A percentile compares a stretch with the other conserved stretches of the same genome.
These are phyloP conservation scores for Chlorella ohadii DNA, from an alignment of 139 green algal genomes.

Conservation along the genomic window DNA sequence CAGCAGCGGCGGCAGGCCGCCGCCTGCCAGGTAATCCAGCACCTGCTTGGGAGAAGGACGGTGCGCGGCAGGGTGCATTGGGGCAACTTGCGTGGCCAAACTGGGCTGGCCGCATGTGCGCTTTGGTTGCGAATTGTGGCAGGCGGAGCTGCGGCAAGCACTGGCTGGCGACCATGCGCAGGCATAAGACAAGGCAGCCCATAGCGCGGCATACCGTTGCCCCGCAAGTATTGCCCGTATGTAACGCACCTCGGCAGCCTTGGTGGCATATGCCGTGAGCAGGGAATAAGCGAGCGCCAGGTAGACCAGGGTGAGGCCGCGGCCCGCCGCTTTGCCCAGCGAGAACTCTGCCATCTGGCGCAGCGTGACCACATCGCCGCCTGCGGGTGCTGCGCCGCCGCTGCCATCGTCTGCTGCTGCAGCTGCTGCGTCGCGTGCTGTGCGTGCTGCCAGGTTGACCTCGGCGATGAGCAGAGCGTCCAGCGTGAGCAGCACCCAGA, in stretches of 20 bases:
- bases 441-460: conserved; percentile 62
- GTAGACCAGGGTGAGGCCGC: conserved; percentile 55
- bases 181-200: too few relatives aligned
- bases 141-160: too few relatives aligned
- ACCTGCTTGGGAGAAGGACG: background rate
- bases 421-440: background rate
- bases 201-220: too few relatives aligned
- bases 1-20: conserved; percentile 5
- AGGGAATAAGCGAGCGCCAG: conserved; percentile 68
- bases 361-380: conserved; percentile 59
- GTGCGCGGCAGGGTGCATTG: too few relatives aligned
- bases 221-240: background rate
- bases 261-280: conserved; percentile 75
- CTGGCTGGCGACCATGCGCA: too few relatives aligned
- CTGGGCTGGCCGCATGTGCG: too few relatives aligned
- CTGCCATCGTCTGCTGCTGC: background rate
- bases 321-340: conserved; percentile 42
- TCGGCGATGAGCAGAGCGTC: conserved; percentile 78
- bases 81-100: too few relatives aligned
- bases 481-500: conserved; percentile 64
- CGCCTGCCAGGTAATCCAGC: conserved; percentile 13
- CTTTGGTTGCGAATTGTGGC: too few relatives aligned
- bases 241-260: conserved; percentile 52
- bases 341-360: conserved; percentile 67
- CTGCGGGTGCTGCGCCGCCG: background rate